Base-by-base conservation (phyloP, 2,329 filamentous ascomycete species). In the Fusarium odoratissimum region DNA sequence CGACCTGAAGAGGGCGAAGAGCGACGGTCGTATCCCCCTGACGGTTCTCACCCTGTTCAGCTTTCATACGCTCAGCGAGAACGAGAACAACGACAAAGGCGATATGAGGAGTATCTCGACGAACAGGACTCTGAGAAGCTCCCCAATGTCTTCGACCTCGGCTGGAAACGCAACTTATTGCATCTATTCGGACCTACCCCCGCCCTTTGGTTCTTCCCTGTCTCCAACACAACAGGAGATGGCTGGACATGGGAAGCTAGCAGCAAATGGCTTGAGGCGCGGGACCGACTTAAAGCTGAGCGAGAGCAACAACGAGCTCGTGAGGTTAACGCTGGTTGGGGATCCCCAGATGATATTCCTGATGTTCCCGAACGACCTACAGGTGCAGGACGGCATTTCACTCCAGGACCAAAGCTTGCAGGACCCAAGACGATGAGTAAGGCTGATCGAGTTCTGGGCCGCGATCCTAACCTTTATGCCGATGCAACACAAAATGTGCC, bases 161-260 rank as follows among this genome's bases (percentile, higher is more conserved):
- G 96, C 66, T 92, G 92, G 88, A 90, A 88, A 64, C 89, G 88
- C 45, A 99, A 99, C 80, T 81, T 98, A 9, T 79, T 83, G 2
- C 93, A 97, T 79, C 87, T 99, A 5, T 94, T 99, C 73, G 96
- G 96, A 0, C 89, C 90, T 1, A 89, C 85, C 2, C 91, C 91
- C 3, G 82, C 89, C 31, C 85, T 96, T 13, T 98, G 96, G 95
- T 83, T 87, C 33, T 69, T 98, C 3, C 96, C 96, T 0, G 84
- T 98, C 49, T 90, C 89, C 81, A 98, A 93, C 78, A 97, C 95
- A 4, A 93, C 90, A 0, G 95, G 95, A 38, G 94, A 99, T 80
- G 96, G 96, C 28, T 99, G 95, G 95, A 88, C 87, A 48, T 99
- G 96, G 96, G 95, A 98, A 77, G 89, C 95, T 2, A 97, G 91